Base-by-base conservation (phyloP, 306 rosid species). In the Lagenaria siceraria region DNA sequence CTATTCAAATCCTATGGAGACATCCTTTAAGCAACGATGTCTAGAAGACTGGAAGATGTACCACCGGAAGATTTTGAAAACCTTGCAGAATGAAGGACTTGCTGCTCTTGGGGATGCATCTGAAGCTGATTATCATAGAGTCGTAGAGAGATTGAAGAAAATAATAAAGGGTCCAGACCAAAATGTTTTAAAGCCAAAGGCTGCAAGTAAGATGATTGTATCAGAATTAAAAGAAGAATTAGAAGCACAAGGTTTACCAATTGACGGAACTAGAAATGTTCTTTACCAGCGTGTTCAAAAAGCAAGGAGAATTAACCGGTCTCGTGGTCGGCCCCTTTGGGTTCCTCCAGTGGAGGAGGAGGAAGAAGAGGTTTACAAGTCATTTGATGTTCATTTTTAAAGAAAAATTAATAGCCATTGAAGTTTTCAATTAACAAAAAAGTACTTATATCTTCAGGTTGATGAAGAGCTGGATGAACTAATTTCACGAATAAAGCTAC, bases 241-340 rank as follows among this genome's bases (percentile, higher is more conserved):
- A 62, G 98, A 95, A 82, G 98, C 97, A 19, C 98, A 95, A 80
- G 97, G 80, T 81, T 86, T 95, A 80, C 97, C 98, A 48, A 92
- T 53, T 56, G 98, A 95, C 81, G 98, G 98, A 85, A 92, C 93
- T 77, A 89, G 97, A 88, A 95, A 92, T 88, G 89, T 95, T 82
- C 98, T 95, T 81, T 95, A 92, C 85, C 98, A 95, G 86, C 97
- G 98, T 40, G 98, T 95, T 79, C 98, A 95, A 82, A 95, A 95
- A 82, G 98, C 98, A 84, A 89, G 98, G 82, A 90, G 97, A 86
- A 95, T 95, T 84, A 95, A 95, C 75, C 90, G 91, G 74, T 95
- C 98, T 78, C 97, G 97, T 55, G 97, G 98, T 80, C 90, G 97
- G 70, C 98, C 98, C 72, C 97, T 95, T 75, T 95, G 98, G 98